Evolutionary conservation across 1,284 basidiomycete genomes (phyloP).

Genomic region (Thecaphora thlaspeos): DNA sequence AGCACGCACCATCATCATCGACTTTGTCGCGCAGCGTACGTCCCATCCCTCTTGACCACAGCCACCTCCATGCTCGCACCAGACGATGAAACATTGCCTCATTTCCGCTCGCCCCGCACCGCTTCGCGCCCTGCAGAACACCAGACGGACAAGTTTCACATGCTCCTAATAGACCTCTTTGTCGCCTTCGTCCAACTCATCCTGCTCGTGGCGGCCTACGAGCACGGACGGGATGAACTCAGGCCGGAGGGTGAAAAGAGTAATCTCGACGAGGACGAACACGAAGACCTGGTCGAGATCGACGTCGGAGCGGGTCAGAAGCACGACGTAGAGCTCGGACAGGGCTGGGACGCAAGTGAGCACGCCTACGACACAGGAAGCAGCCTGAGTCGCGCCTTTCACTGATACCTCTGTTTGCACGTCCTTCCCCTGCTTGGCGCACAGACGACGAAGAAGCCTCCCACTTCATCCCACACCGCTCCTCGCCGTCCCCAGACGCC

Average conservation of each 20-base stretch:
- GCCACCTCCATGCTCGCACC: no score
- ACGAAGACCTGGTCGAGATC: no score
- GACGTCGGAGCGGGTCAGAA: background rate
- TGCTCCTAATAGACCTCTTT: constrained; percentile 21
- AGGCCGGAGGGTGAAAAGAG: constrained; percentile 22
- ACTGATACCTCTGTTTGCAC: no score
- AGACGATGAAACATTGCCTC: no score
- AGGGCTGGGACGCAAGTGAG: constrained; percentile 23
- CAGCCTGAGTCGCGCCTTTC: no score
- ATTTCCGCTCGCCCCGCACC: background rate
- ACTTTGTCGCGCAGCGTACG: constrained; percentile 42
- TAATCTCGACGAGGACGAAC: constrained; percentile 15
- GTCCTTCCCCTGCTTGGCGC: no score
- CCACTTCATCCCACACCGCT: constrained; percentile 12
- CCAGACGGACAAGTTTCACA: constrained; percentile 22
- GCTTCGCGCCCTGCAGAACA: constrained; percentile 4
- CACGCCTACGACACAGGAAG: no score
- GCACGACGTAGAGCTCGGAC: constrained; percentile 9
- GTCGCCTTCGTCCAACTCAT: constrained; percentile 26
- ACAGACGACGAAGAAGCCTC: constrained; percentile 26
- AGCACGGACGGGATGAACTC: constrained; percentile 23
- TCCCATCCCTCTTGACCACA: background rate
- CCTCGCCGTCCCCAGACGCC: background rate
- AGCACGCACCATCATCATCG: constrained; percentile 31
- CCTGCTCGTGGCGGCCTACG: constrained; percentile 26